phyloP scores from a whole-genome alignment of 768 basidiomycete species.

The Cystobasidium tubakii region DNA sequence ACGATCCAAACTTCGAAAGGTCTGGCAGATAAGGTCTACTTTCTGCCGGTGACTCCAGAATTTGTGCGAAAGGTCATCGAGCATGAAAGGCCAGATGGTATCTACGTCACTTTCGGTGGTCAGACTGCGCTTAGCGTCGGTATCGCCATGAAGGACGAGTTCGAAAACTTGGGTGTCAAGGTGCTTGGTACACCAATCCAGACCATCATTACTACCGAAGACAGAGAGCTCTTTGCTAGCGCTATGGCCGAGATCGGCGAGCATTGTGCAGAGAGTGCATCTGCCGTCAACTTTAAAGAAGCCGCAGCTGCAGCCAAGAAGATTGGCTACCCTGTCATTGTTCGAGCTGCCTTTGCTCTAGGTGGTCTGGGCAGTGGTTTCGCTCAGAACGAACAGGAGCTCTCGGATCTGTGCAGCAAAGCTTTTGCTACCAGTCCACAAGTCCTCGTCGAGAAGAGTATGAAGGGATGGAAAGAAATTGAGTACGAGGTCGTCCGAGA shows the following conservation, averaged over 20 bases:
- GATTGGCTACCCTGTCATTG: conserved; percentile 93
- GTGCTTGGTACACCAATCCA: conserved; percentile 95
- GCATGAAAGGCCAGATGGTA: conserved; percentile 97
- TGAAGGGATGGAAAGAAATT: conserved; percentile 99
- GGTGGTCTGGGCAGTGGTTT: conserved; percentile 95
- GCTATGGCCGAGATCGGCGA: conserved; percentile 96
- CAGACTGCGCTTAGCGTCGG: conserved; percentile 96
- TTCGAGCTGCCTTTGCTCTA: conserved; percentile 91
- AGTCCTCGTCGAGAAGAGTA: conserved; percentile 96
- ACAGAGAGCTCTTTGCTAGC: conserved; percentile 83
- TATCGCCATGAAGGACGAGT: conserved; percentile 96
- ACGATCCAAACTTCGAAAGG: conserved; percentile 97
- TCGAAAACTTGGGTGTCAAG: conserved; percentile 76
- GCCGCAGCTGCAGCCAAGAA: conserved; percentile 70
- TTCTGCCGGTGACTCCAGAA: conserved; percentile 95
- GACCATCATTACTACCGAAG: conserved; percentile 95
- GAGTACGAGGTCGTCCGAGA: conserved; percentile 98
- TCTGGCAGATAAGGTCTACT: conserved; percentile 98
- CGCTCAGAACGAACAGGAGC: conserved; percentile 85
- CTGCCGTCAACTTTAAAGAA: conserved; percentile 79
- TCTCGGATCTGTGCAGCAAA: conserved; percentile 79
- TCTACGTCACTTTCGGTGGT: conserved; percentile 96
- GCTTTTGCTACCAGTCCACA: conserved; percentile 97
- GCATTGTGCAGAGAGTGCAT: conserved; percentile 81
- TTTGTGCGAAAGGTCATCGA: conserved; percentile 97